These are phyloP conservation scores for Boletus calvinii DNA, from an alignment of 1,284 basidiomycete species.

Conservation along the genomic window DNA sequence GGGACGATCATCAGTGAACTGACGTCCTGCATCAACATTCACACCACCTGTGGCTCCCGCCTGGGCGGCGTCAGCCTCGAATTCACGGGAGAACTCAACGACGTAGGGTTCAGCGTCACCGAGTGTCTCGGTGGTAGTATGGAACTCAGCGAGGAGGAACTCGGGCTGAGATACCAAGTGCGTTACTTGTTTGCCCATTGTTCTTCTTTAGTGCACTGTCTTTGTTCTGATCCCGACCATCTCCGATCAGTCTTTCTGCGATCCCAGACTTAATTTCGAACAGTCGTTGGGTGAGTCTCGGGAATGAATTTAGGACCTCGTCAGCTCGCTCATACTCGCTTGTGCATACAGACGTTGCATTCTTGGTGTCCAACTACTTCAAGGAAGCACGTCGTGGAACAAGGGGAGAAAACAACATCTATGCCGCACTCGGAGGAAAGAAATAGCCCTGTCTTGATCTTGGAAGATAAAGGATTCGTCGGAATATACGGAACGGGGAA, in stretches of 20 bases:
- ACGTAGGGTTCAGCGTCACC: constrained; percentile 90
- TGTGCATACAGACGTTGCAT: constrained; percentile 61
- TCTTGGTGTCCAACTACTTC: constrained; percentile 76
- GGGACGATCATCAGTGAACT: constrained; percentile 90
- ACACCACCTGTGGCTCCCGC: constrained; percentile 66
- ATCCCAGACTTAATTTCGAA: constrained; percentile 80
- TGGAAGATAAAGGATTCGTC: background rate
- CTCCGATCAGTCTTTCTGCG: constrained; percentile 67
- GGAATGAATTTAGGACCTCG: background rate
- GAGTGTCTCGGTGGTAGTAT: constrained; percentile 83
- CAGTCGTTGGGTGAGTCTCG: constrained; percentile 67
- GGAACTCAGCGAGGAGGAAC: constrained; percentile 72
- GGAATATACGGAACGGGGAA: constrained; percentile 1
- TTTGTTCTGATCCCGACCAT: constrained; percentile 4
- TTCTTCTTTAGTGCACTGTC: background rate
- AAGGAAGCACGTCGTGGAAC: constrained; percentile 57
- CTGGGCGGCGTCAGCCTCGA: constrained; percentile 96
- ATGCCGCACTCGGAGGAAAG: constrained; percentile 31
- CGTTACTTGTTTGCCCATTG: constrained; percentile 12
- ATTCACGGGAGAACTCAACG: constrained; percentile 93
- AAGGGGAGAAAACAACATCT: constrained; percentile 28
- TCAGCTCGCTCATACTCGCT: background rate
- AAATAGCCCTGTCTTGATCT: constrained; percentile 11
- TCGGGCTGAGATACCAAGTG: constrained; percentile 74
- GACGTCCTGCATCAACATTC: constrained; percentile 79